Evolutionary conservation across 768 basidiomycete species (phyloP), one percentile per base, ranked within the genome.

Genomic region (Mrakia hoshinonis): DNA sequence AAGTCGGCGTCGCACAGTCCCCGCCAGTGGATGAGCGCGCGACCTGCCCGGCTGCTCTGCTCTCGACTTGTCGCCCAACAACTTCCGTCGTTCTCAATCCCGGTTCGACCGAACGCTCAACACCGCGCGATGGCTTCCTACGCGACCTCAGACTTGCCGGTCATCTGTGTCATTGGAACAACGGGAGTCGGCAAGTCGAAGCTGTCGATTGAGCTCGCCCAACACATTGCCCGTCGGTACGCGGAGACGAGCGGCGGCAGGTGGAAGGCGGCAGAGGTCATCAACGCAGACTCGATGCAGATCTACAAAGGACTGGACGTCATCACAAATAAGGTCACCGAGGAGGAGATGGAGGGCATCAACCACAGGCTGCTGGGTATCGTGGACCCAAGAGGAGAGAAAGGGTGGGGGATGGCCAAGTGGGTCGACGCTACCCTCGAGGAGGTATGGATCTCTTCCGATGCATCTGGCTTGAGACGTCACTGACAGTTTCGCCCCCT

Each of bases 251-350:
- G 46, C 24, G 39, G 18, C 58, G 80, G 46, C 38, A 31, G 29
- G 38, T 72, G 70, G 70, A 49, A 46, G 12, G 26, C 70, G 15
- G 76, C 64, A 10, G 86, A 87, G 76, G 84, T 98, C 75, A 87
- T 99, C 77, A 98, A 97, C 77, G 91, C 94, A 12, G 96, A 99
- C 80, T 87, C 95, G 15, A 97, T 99, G 95, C 96, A 99, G 79
- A 87, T 92, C 15, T 98, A 97, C 79, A 82, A 83, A 22, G 95
- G 95, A 0, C 84, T 98, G 79, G 89, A 96, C 79, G 82, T 94
- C 64, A 87, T 97, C 76, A 98, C 95, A 34, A 98, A 98, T 81
- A 98, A 99, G 81, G 84, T 93, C 20, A 85, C 93, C 0, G 76
- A 82, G 15, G 81, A 83, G 36, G 93, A 99, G 80, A 87, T 83